Percentiles rank a stretch among this genome's conserved stretches.
phyloP scores from a whole-genome alignment of 1,284 basidiomycete species.

The Microbotryum violaceum region DNA sequence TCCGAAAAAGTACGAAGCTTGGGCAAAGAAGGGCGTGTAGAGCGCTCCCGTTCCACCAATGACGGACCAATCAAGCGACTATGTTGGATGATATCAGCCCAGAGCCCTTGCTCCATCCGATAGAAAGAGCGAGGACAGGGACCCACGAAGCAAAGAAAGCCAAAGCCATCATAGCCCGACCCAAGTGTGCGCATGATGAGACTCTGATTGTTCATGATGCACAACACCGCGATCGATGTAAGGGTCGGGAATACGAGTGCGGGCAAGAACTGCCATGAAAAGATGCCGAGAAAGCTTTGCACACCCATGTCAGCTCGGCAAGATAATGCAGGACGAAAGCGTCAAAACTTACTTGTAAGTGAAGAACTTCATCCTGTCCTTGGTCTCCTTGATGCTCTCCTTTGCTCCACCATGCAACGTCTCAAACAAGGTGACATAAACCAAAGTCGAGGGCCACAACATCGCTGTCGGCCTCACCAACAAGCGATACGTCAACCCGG shows the following conservation, averaged over 20 bases:
- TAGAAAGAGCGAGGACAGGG: too few relatives aligned
- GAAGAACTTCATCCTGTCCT: constrained; percentile 33
- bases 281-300: constrained; percentile 31
- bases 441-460: constrained; percentile 38
- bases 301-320: not conserved
- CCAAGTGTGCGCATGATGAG: constrained; percentile 38
- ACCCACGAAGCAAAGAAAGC: constrained; percentile 39
- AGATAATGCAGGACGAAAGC: not conserved
- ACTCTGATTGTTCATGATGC: constrained; percentile 39
- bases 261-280: constrained; percentile 36
- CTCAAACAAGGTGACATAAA: constrained; percentile 41
- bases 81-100: not conserved
- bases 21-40: constrained; percentile 35
- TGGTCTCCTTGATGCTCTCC: constrained; percentile 24
- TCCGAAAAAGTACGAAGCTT: constrained; percentile 26
- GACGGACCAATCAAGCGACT: constrained; percentile 35
- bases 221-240: constrained; percentile 43
- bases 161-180: constrained; percentile 43
- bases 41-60: constrained; percentile 33
- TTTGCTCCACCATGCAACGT: constrained; percentile 39
- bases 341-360: constrained; percentile 1
- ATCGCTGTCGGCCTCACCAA: constrained; percentile 39
- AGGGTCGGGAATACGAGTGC: constrained; percentile 41
- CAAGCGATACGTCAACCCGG: constrained; percentile 41
- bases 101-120: too few relatives aligned